Percentiles rank a stretch among this genome's conserved stretches.
These are phyloP conservation scores for Zasmidium cellare DNA, from an alignment of 2,329 filamentous ascomycete species.

Conservation along the genomic window DNA sequence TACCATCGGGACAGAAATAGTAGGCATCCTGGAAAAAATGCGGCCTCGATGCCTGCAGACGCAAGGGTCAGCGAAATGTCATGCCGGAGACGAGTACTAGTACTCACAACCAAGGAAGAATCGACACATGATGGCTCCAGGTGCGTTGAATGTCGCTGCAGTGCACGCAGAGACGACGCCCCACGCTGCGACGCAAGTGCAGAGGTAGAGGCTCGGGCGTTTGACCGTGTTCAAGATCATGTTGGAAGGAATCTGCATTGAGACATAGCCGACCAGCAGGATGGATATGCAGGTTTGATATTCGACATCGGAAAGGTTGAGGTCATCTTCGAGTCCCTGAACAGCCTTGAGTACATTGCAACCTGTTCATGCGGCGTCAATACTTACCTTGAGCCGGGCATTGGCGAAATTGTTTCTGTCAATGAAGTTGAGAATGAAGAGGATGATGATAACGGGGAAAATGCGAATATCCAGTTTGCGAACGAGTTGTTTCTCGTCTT, in stretches of 20 bases:
- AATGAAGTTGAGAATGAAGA: slow-evolving; percentile 29
- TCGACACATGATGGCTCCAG: slow-evolving; percentile 7
- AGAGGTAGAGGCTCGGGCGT: slow-evolving; percentile 41
- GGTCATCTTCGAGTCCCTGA: slow-evolving; percentile 12
- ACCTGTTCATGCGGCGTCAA: background rate
- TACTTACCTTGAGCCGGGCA: slow-evolving; percentile 8
- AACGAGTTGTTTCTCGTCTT: slow-evolving; percentile 12
- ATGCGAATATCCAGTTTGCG: slow-evolving; percentile 16
- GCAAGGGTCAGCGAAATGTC: background rate
- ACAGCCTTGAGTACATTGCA: no score
- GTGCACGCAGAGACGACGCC: slow-evolving; percentile 40
- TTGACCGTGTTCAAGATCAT: slow-evolving; percentile 44
- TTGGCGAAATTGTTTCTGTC: slow-evolving; percentile 27
- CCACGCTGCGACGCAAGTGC: slow-evolving; percentile 40
- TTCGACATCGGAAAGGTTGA: slow-evolving; percentile 12
- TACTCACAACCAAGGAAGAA: slow-evolving; percentile 23
- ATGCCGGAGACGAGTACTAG: background rate
- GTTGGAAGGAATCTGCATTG: slow-evolving; percentile 46
- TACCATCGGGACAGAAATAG: slow-evolving; percentile 40
- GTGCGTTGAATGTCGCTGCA: slow-evolving; percentile 31
- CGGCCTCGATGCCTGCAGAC: slow-evolving; percentile 17
- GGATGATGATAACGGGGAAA: slow-evolving; percentile 20
- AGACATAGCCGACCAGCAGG: slow-evolving; percentile 19
- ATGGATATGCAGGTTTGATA: slow-evolving; percentile 13
- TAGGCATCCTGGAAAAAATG: slow-evolving; percentile 37